Evolutionary conservation across 352 stramenopile genomes (phyloP), one percentile per base, ranked within the genome.

Genomic region (Globisporangium spiculum): DNA sequence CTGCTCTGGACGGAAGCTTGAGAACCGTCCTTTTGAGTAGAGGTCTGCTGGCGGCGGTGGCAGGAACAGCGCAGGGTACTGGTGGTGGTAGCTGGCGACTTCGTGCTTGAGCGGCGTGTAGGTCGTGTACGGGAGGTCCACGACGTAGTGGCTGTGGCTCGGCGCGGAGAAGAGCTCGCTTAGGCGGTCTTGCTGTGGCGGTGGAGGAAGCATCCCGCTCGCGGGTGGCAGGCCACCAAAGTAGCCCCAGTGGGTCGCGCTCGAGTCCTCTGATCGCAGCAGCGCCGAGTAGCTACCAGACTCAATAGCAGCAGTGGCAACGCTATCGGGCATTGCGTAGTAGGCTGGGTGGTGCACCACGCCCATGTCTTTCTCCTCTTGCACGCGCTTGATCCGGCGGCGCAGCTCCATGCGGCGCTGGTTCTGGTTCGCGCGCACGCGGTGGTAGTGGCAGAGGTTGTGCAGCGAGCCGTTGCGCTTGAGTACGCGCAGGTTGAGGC

Each of bases 401-500:
- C 58, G 58, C 2, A 63, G 44, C 22, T 72, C 60, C 59, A 69
- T 63, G 14, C 60, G 50, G 44, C 67, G 67, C 56, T 72, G 67
- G 38, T 72, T 72, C 53, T 62, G 53, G 32, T 69, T 65, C 8
- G 50, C 61, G 16, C 53, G 62, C 24, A 63, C 53, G 60, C 59
- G 59, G 54, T 71, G 66, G 27, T 46, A 55, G 48, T 67, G 36
- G 58, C 66, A 71, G 24, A 67, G 54, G 38, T 44, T 71, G 60
- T 71, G 58, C n/a, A 71, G 60, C 38, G 36, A 59, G 32, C 59
- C 66, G 34, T 66, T 71, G 30, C 48, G 34, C 46, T 71, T 71
- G n/a, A 62, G 26, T 4, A 30, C 41, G 66, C 66, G 59, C 36
- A 59, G 41, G 16, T 62, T 71, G 1, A 14, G 0, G 54, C 66